Evolutionary conservation across 805 yeast species (phyloP), one percentile per base, ranked within the genome.

Genomic region (Cyberlindnera maritima): DNA sequence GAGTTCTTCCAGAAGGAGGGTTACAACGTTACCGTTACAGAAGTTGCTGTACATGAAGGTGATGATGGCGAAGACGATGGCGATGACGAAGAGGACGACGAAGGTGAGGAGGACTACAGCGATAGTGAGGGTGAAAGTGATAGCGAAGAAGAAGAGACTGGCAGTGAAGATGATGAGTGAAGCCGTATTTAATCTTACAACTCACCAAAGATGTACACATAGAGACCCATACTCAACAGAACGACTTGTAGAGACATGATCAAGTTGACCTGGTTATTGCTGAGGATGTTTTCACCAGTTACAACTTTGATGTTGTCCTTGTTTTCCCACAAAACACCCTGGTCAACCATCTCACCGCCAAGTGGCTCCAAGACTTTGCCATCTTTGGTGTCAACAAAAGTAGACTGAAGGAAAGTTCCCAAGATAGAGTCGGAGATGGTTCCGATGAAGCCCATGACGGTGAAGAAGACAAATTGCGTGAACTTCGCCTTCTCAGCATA

Each of bases 21-120:
- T 0, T 92, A 85, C 60, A 65, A 68, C 0, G 85, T 85, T 23
- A 60, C 63, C 5, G 67, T 81, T 25, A 89, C 84, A 50, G 80
- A 79, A 41, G 65, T 84, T 10, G n/a, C 59, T 29, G 48, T 43
- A 3, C 40, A 18, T 18, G 46, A 32, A 4, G 55, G 40, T 23
- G 54, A 41, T 21, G 53, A 39, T 14, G 55, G 39, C 3, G 56
- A 14, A 28, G 46, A 32, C 3, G 54, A 41, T 23, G 54, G 39
- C 21, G 53, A 39, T 12, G 56, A 40, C 3, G 56, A 43, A 2
- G 50, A 41, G 1, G 57, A 40, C 2, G 50, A 37, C 0, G 61
- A 52, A 1, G 59, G 50, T 0, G 61, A 54, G 2, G 65, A 54
- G 4, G 55, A 43, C 2, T 48, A 38, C 2, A 56, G 38, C 3